Evolutionary conservation across 305 asterid genomes (phyloP), one percentile per base, ranked within the genome.

Genomic region (Striga hermonthica): DNA sequence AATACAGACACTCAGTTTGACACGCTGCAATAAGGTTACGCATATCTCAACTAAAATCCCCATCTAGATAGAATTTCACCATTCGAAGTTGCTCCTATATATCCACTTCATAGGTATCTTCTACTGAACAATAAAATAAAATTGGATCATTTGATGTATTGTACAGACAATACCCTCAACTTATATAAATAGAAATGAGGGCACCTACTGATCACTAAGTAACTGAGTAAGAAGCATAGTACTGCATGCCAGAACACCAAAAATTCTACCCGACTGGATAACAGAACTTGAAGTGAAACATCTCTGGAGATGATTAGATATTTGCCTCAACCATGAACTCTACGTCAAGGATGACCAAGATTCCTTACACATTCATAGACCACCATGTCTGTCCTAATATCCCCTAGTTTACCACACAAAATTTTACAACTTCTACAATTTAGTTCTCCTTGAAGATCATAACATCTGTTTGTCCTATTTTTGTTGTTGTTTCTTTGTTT

Each of bases 311-410:
- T 86, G 49, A 93, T 81, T 45, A 93, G 73, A 13, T 81, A 78
- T 76, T 80, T 88, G 47, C 85, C 95, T 93, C 97, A 76, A 66
- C 59, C 3, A 85, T 79, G 76, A 93, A 93, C 68, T 93, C 99
- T 3, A 78, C 86, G 74, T 90, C 99, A 57, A 93, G 97, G 72
- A 93, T 81, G 52, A 64, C 96, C 99, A 35, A 86, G 96, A 80
- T 60, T 76, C 56, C 88, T 77, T 31, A 76, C 76, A 73, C 84
- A 90, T 71, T 86, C 82, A 74, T 88, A 89, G 70, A 88, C 97
- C 74, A 73, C 86, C 22, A 67, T 81, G 66, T 91, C 93, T 45
- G 80, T 74, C 79, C 97, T 85, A 58, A 86, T 69, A 80, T 93
- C 96, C 97, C 97, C 90, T 71, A 93, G 69, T 64, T 83, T 90